Conservation (phyloP, 164 flowering plant species). For the Warburgia ugandensis region DNA sequence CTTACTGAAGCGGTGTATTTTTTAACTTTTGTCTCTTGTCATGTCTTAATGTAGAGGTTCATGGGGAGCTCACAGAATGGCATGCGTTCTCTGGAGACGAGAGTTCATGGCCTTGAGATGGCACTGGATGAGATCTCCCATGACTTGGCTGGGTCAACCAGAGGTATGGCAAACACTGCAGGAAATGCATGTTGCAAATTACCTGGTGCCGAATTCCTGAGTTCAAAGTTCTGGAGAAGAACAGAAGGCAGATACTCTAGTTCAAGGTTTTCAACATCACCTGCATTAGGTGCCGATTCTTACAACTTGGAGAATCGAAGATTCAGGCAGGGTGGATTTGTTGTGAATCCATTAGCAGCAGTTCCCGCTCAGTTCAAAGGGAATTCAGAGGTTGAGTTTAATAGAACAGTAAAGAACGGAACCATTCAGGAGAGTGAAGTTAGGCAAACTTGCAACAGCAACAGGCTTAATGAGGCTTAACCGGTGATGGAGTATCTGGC, state of each 20-base stretch:
- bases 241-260: slow-evolving; percentile 37
- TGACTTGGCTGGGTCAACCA: slow-evolving; percentile 65
- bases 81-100: slow-evolving; percentile 75
- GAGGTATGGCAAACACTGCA: slow-evolving; percentile 39
- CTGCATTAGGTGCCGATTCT: slow-evolving; percentile 25
- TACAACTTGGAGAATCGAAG: slow-evolving; percentile 32
- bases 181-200: slow-evolving; percentile 58
- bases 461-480: slow-evolving; percentile 19
- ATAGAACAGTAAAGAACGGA: slow-evolving; percentile 15
- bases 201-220: slow-evolving; percentile 74
- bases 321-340: slow-evolving; percentile 45
- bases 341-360: slow-evolving; percentile 79
- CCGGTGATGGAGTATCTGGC: slow-evolving; percentile 5
- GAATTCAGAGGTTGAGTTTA: slow-evolving; percentile 20
- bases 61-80: slow-evolving; percentile 85
- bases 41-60: slow-evolving; percentile 44
- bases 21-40: not conserved
- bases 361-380: slow-evolving; percentile 30
- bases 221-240: slow-evolving; percentile 81
- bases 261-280: slow-evolving; percentile 35
- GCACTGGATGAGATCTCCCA: slow-evolving; percentile 78
- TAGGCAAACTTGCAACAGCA: slow-evolving; percentile 10
- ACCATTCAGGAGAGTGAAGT: slow-evolving; percentile 14
- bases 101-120: slow-evolving; percentile 84
- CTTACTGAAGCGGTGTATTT: too few relatives aligned